Evolutionary conservation across 805 yeast species (phyloP).

Genomic region (Lachancea meyersii): DNA sequence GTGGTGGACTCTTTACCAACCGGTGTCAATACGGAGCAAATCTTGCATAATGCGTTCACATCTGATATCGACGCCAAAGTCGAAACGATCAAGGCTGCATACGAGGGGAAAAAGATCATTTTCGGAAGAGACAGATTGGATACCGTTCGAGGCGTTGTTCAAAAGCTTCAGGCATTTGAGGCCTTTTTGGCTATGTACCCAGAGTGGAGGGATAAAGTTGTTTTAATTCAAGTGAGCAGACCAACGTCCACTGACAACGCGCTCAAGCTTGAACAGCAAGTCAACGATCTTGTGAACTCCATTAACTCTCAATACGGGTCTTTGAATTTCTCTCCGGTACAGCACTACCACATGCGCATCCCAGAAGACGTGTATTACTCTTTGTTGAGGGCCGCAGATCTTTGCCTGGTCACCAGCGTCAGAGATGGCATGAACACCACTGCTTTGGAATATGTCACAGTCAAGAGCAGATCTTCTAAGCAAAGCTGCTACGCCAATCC

Average conservation of each 20-base stretch:
- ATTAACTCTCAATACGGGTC: slow-evolving; percentile 84
- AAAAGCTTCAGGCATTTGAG: slow-evolving; percentile 87
- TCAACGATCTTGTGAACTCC: slow-evolving; percentile 69
- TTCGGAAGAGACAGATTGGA: slow-evolving; percentile 94
- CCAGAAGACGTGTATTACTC: slow-evolving; percentile 87
- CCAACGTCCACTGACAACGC: slow-evolving; percentile 45
- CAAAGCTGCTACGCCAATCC: slow-evolving; percentile 47
- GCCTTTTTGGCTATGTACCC: slow-evolving; percentile 86
- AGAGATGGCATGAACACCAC: slow-evolving; percentile 98
- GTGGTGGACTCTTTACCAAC: slow-evolving; percentile 74
- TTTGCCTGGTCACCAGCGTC: slow-evolving; percentile 81
- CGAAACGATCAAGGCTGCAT: slow-evolving; percentile 53
- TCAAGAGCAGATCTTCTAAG: slow-evolving; percentile 52
- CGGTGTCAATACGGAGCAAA: slow-evolving; percentile 74
- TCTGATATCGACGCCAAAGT: slow-evolving; percentile 54
- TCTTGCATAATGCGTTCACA: slow-evolving; percentile 52
- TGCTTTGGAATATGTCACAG: slow-evolving; percentile 82
- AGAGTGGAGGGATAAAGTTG: slow-evolving; percentile 82
- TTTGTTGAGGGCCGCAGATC: slow-evolving; percentile 78
- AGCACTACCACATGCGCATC: slow-evolving; percentile 86
- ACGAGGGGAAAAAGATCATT: slow-evolving; percentile 65
- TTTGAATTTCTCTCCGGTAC: slow-evolving; percentile 78
- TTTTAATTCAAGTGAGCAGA: slow-evolving; percentile 84
- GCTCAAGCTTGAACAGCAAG: slow-evolving; percentile 67
- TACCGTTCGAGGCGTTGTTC: slow-evolving; percentile 86